Base-by-base conservation (phyloP, 495 filamentous ascomycete species). In the Rhypophila decipiens region DNA sequence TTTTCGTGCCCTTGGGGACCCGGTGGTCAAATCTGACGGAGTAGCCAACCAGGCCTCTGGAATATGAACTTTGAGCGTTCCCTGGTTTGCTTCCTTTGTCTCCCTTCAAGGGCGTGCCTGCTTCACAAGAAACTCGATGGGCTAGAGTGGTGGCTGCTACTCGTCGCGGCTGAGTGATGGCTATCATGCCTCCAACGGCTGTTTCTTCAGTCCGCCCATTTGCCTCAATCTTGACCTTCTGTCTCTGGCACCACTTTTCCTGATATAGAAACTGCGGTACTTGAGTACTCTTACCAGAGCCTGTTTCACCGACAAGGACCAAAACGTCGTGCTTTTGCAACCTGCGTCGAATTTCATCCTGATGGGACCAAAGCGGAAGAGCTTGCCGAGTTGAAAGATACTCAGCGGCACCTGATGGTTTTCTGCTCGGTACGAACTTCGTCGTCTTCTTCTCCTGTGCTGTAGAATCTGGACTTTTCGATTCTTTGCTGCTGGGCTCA, bases 211-310 rank as follows among this genome's bases (percentile, higher is more conserved):
- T 49, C 1, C 51, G 44, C 1, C 64, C 70, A 46, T 69, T 39
- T 0, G 2, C 59, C 5, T 34, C 68, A 17, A 84, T 58, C 37
- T 64, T 76, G 19, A 78, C 70, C 24, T 62, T 77, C 38, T 68
- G 71, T 49, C 72, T 74, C 40, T 73, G 77, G 60, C 86, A 91
- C 87, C 91, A 97, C 18, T 75, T 65, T 52, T 96, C 86, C 5
- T 84, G 70, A 31, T 83, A 74, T 13, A 99, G 69, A 38, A 95
- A 96, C 53, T 97, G 94, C 0, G 90, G 91, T 10, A 96, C 85
- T 63, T 99, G 94, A 1, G 94, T 99, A 72, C 84, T 90, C 68
- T 99, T 99, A 57, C 94, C 94, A 29, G 85, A 90, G 62, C 94
- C 94, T 1, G 94, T 99, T 57, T 96, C 90, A 66, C 94, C 94